Percentiles rank a stretch among this genome's conserved stretches.
Evolutionary conservation across 2,329 filamentous ascomycete genomes (phyloP).

Genomic region (Colletotrichum incanum): DNA sequence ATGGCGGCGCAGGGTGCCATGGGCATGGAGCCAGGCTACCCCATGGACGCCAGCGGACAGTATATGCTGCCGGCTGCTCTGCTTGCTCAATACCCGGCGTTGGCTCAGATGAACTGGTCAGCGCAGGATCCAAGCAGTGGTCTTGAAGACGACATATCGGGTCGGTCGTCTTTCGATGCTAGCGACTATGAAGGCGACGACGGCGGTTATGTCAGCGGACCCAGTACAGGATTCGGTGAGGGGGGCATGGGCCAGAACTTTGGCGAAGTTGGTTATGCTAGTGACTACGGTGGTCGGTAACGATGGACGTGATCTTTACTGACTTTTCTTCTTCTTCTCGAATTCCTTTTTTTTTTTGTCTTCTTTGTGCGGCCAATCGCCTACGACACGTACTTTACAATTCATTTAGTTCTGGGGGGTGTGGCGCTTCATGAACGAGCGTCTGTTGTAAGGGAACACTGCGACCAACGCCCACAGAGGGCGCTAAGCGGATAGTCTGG

Average conservation of each 20-base stretch:
- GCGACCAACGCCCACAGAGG: constrained; percentile 14
- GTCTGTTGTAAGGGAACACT: constrained; percentile 37
- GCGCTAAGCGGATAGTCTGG: constrained; percentile 35
- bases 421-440: constrained; percentile 35
- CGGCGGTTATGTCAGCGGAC: constrained; percentile 76
- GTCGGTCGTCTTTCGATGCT: constrained; percentile 85
- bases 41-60: constrained; percentile 68
- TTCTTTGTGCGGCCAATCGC: constrained; percentile 22
- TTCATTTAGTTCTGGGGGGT: constrained; percentile 13
- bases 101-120: constrained; percentile 92
- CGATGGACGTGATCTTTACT: not conserved
- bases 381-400: constrained; percentile 22
- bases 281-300: constrained; percentile 66
- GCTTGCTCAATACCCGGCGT: constrained; percentile 90
- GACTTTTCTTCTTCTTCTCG: not conserved
- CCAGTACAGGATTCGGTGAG: constrained; percentile 73
- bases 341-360: constrained; percentile 10
- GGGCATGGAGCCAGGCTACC: constrained; percentile 74
- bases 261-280: constrained; percentile 68
- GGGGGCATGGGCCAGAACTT: constrained; percentile 70
- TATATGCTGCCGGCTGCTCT: constrained; percentile 89
- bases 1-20: constrained; percentile 69
- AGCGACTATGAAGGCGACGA: constrained; percentile 84
- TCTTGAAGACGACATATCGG: constrained; percentile 83
- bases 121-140: constrained; percentile 76